These are phyloP conservation scores for Epichloe glyceriae DNA, from an alignment of 2,329 filamentous ascomycete genomes.

Conservation along the genomic window DNA sequence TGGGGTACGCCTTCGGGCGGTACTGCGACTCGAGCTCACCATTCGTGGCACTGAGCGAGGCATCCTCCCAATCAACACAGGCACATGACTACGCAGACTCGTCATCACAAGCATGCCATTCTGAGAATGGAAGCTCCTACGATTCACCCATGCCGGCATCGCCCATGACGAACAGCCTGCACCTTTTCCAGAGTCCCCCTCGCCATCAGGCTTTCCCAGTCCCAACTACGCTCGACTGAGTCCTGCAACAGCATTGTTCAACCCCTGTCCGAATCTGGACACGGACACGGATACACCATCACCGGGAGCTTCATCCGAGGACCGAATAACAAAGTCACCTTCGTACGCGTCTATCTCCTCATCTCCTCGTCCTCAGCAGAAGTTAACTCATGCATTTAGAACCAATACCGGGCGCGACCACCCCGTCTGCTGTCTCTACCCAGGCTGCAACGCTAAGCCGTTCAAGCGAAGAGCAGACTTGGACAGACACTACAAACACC, in stretches of 20 bases:
- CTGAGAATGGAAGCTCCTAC: neutral
- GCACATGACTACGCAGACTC: conserved; percentile 1
- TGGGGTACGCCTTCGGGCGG: neutral
- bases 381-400: neutral
- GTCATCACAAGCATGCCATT: conserved; percentile 1
- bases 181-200: conserved; percentile 1
- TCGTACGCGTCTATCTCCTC: neutral
- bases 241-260: conserved; percentile 4
- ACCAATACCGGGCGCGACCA: conserved; percentile 16
- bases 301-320: conserved; percentile 6
- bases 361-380: neutral
- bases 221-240: conserved; percentile 4
- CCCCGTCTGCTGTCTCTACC: conserved; percentile 25
- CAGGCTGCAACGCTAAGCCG: conserved; percentile 29
- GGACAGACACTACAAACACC: conserved; percentile 37
- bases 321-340: conserved; percentile 6
- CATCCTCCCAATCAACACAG: neutral
- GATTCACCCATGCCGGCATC: conserved; percentile 1
- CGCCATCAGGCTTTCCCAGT: conserved; percentile 2
- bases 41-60: neutral
- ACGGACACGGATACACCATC: conserved; percentile 8
- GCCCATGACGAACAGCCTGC: neutral
- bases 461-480: conserved; percentile 43
- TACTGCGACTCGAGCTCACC: conserved; percentile 1
- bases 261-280: conserved; percentile 10